A percentile compares a stretch with the other conserved stretches of the same genome.
Evolutionary conservation across 371 early-diverging fungal genomes (phyloP).

Genomic region (Mortierella sp.): DNA sequence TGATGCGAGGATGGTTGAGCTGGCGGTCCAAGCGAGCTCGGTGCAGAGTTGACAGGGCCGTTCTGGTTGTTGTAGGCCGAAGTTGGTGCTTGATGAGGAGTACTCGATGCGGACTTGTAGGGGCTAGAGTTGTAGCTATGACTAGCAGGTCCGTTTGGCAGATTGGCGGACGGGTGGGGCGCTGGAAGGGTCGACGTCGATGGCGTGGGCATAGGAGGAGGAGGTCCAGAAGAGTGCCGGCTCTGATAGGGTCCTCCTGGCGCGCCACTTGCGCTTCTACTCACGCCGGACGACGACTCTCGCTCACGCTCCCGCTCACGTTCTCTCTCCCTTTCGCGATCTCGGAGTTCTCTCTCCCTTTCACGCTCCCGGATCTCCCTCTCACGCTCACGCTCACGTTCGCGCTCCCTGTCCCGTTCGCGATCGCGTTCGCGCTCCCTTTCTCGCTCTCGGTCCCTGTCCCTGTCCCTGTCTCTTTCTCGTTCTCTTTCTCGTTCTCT

Average conservation of each 20-base stretch:
- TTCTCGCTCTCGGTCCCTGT: constrained; percentile 35
- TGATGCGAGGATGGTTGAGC: constrained; percentile 39
- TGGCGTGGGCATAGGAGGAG: constrained; percentile 5
- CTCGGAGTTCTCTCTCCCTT: constrained; percentile 10
- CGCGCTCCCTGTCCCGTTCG: constrained; percentile 35
- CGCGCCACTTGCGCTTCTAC: constrained; percentile 8
- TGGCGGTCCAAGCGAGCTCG: constrained; percentile 4
- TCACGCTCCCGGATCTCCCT: constrained; percentile 36
- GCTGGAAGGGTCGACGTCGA: constrained; percentile 5
- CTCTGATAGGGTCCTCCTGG: constrained; percentile 20
- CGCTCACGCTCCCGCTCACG: constrained; percentile 25
- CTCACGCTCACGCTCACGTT: constrained; percentile 36
- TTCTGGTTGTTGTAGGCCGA: constrained; percentile 20
- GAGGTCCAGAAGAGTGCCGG: constrained; percentile 19
- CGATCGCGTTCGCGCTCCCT: constrained; percentile 17
- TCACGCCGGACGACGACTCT: constrained; percentile 4
- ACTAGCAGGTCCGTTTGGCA: not conserved
- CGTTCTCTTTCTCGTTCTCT: constrained; percentile 39
- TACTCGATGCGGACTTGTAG: constrained; percentile 31
- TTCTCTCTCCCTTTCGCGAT: constrained; percentile 36
- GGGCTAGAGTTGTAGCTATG: constrained; percentile 27
- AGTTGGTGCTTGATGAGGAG: constrained; percentile 15
- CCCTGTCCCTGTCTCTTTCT: constrained; percentile 29
- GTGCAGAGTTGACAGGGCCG: constrained; percentile 5
- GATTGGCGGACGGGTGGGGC: constrained; percentile 18